A percentile compares a stretch with the other conserved stretches of the same genome.
Evolutionary conservation across 805 yeast genomes (phyloP).

Genomic region (Saccharomycopsis fibuligera): DNA sequence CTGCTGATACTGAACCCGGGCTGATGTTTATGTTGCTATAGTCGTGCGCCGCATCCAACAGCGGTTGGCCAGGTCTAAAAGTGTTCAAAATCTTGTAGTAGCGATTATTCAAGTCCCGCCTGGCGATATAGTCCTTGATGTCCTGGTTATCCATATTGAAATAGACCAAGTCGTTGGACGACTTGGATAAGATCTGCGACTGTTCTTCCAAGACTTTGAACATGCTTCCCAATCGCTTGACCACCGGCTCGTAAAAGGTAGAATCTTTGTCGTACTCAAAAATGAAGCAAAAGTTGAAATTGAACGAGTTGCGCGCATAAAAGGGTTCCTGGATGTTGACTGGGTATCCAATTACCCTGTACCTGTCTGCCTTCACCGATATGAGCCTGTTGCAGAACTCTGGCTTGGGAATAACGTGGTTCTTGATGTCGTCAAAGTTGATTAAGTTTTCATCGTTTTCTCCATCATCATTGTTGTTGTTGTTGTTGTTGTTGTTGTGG

Average conservation of each 20-base stretch:
- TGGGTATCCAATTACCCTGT: slow-evolving; percentile 80
- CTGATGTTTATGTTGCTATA: too few species aligned
- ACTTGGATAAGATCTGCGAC: slow-evolving; percentile 59
- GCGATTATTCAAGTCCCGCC: slow-evolving; percentile 11
- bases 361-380: slow-evolving; percentile 63
- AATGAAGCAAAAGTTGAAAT: slow-evolving; percentile 88
- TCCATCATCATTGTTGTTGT: background rate
- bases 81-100: slow-evolving; percentile 12
- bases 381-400: slow-evolving; percentile 79
- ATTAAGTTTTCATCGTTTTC: background rate
- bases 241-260: slow-evolving; percentile 80
- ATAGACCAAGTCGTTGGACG: slow-evolving; percentile 22
- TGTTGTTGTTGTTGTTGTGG: background rate
- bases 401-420: slow-evolving; percentile 91
- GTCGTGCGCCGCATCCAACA: too few species aligned
- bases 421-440: slow-evolving; percentile 82
- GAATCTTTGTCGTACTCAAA: slow-evolving; percentile 78
- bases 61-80: slow-evolving; percentile 7
- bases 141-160: slow-evolving; percentile 12
- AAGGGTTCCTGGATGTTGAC: slow-evolving; percentile 67
- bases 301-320: slow-evolving; percentile 87
- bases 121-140: slow-evolving; percentile 9
- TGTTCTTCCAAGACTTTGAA: slow-evolving; percentile 89
- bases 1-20: too few species aligned
- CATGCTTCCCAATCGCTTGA: slow-evolving; percentile 80